Evolutionary conservation across 2,329 filamentous ascomycete genomes (phyloP).

Genomic region (Ceratocystis cacaofunesta): DNA sequence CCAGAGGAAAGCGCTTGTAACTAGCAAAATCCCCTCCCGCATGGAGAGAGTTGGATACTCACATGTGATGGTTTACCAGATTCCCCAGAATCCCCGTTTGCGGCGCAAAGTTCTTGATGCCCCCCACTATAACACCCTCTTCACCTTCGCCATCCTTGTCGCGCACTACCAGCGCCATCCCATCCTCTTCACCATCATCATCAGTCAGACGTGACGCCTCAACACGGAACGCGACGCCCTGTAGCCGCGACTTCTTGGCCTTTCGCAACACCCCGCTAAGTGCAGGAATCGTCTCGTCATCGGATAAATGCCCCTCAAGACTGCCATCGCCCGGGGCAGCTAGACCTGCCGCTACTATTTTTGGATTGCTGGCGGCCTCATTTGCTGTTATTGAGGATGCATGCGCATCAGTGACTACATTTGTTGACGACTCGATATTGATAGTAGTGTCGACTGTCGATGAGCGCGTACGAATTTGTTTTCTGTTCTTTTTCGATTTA

Average conservation of each 20-base stretch:
- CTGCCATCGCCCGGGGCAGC: neutral
- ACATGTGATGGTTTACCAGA: slow-evolving; percentile 63
- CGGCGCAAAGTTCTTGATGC: slow-evolving; percentile 44
- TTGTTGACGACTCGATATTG: slow-evolving; percentile 24
- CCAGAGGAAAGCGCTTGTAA: neutral
- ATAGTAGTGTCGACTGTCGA: slow-evolving; percentile 30
- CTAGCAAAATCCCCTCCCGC: neutral
- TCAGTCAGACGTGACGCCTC: slow-evolving; percentile 22
- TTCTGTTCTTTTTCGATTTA: slow-evolving; percentile 38
- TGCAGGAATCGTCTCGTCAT: slow-evolving; percentile 27
- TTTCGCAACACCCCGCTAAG: slow-evolving; percentile 39
- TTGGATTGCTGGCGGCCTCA: neutral
- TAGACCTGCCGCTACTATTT: slow-evolving; percentile 13
- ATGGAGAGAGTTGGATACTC: slow-evolving; percentile 29
- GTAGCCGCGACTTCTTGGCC: slow-evolving; percentile 33
- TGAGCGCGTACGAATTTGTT: slow-evolving; percentile 26
- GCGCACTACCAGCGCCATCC: neutral
- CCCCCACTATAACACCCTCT: neutral
- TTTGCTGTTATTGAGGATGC: neutral
- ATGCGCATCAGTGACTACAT: neutral
- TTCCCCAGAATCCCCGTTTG: slow-evolving; percentile 56
- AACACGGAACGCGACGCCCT: slow-evolving; percentile 42
- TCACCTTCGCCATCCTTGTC: neutral
- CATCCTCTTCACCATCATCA: neutral
- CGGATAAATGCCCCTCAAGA: slow-evolving; percentile 12